Evolutionary conservation across 192 early-diverging fungal species (phyloP).

Genomic region (Coemansia javaensis): DNA sequence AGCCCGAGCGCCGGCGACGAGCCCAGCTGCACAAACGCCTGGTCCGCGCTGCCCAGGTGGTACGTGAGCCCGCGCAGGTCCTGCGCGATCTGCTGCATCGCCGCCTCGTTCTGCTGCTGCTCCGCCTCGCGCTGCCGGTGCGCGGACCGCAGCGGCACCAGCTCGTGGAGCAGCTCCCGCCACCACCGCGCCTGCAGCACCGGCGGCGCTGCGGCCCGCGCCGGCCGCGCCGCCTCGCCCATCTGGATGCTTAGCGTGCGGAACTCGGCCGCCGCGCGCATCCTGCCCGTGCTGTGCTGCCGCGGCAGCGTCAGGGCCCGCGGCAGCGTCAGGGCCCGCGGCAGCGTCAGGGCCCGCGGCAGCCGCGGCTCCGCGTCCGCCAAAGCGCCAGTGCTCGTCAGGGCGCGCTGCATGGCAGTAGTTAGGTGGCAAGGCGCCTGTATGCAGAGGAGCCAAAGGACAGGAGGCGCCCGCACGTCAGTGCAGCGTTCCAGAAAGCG

Average conservation of each 20-base stretch:
- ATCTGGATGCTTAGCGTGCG: constrained; percentile 48
- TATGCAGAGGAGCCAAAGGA: too few relatives aligned
- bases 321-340: too few relatives aligned
- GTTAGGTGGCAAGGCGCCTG: too few relatives aligned
- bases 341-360: too few relatives aligned
- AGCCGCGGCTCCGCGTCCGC: too few relatives aligned
- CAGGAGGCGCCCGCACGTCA: too few relatives aligned
- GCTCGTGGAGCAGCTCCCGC: constrained; percentile 20
- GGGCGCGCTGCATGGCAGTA: too few relatives aligned
- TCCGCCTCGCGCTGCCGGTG: constrained; percentile 31
- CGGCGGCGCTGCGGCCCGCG: not conserved
- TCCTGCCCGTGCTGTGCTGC: not conserved
- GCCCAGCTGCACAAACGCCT: constrained; percentile 15
- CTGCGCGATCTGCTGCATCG: constrained; percentile 16
- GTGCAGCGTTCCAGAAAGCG: too few relatives aligned
- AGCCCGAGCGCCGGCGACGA: constrained; percentile 22
- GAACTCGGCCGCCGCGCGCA: constrained; percentile 37
- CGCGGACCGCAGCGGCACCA: constrained; percentile 31
- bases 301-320: not conserved
- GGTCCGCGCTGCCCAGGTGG: constrained; percentile 19
- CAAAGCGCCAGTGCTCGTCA: too few relatives aligned
- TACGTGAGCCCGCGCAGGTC: constrained; percentile 16
- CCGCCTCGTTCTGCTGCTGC: constrained; percentile 13
- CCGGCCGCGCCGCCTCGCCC: constrained; percentile 4
- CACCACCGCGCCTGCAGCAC: constrained; percentile 8